phyloP scores from a whole-genome alignment of 495 filamentous ascomycete genomes.

The Daldinia bambusicola region DNA sequence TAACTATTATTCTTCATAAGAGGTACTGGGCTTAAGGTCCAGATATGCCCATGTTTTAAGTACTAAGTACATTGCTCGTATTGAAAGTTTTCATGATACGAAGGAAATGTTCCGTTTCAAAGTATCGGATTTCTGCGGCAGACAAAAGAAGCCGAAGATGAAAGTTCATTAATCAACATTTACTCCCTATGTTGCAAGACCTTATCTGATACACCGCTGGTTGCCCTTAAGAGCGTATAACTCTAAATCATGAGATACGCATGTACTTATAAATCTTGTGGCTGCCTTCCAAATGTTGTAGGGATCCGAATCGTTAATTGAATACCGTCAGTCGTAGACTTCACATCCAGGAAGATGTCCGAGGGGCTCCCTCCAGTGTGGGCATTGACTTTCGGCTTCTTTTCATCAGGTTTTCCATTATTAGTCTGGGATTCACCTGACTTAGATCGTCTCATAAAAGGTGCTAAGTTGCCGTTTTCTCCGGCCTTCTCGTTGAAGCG shows the following conservation, averaged over 20 bases:
- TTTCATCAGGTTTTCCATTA: conserved; percentile 43
- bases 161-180: not conserved
- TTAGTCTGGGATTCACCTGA: conserved; percentile 26
- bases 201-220: not conserved
- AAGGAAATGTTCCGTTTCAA: not conserved
- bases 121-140: not conserved
- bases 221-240: not conserved
- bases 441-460: conserved; percentile 30
- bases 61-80: not conserved
- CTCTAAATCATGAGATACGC: not conserved
- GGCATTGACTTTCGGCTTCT: conserved; percentile 53
- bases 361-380: conserved; percentile 55
- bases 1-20: no score
- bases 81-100: not conserved
- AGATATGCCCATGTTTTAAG: not conserved
- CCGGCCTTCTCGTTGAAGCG: conserved; percentile 56
- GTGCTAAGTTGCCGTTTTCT: conserved; percentile 23
- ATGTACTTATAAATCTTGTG: conserved; percentile 22
- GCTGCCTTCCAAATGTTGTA: conserved; percentile 54
- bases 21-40: no score
- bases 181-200: not conserved
- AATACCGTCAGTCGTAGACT: conserved; percentile 62
- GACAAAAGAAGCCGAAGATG: not conserved
- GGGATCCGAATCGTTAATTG: conserved; percentile 63
- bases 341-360: conserved; percentile 63